Base-by-base conservation (phyloP, 805 yeast genomes). In the Candida anglica region DNA sequence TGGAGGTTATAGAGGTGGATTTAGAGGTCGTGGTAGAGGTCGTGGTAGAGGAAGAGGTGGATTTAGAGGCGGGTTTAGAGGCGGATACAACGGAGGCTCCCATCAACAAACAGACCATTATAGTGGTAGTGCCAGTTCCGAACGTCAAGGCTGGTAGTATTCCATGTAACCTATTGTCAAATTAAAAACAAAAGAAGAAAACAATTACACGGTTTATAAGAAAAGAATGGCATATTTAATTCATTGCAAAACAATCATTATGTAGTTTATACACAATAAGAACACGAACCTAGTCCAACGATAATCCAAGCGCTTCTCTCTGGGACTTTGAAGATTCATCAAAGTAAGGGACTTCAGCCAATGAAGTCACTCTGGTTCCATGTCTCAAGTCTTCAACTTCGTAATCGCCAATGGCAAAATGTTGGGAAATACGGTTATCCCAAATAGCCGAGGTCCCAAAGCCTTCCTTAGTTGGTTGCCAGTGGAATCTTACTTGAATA, bases 271-370 rank as follows among this genome's bases (percentile, higher is more conserved):
- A 6, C 13, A 23, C 9, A 23, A 5, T 11, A 5, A 23, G 13
- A 6, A 7, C 6, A 27, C 10, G 11, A n/a, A 27, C 32, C 10
- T 21, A 30, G n/a, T 30, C 32, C 25, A 30, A 30, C 5, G 26
- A 20, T 16, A 30, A 30, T 3, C 77, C 77, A 38, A 73, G 53
- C 8, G 75, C 64, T 50, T 73, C 71, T 55, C 80, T 69, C 47
- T 73, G 79, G 20, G 76, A 67, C 48, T 68, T 69, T 3, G 77
- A 70, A 4, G 57, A 48, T 17, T 66, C 63, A 43, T 74, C 79
- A 47, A 66, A 75, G 55, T 37, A 64, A 2, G 81, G 82, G 31
- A 56, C 48, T 40, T 76, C 80, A 14, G 77, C 81, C 40, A 76
- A 61, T 1, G 79, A 52, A 1, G 64, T 56, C 18, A 60, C 65